phyloP scores from a whole-genome alignment of 176 grass and related monocot genomes.

The Olyra latifolia region DNA sequence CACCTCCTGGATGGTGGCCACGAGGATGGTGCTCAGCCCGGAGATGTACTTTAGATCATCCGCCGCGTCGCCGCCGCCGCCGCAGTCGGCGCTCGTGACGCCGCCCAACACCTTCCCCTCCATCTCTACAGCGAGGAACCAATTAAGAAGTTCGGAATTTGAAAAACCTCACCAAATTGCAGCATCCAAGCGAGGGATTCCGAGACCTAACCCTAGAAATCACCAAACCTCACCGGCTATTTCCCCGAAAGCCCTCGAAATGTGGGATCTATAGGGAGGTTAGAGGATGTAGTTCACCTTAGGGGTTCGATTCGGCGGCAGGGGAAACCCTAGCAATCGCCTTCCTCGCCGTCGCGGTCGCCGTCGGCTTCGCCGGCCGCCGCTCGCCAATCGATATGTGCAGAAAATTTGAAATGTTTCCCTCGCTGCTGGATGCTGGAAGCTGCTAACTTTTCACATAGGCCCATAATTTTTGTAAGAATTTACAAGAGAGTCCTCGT shows the following conservation, averaged over 20 bases:
- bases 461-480: background rate
- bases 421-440: conserved; percentile 35
- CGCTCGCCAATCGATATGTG: conserved; percentile 11
- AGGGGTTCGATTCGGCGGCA: background rate
- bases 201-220: conserved; percentile 33
- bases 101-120: conserved; percentile 13
- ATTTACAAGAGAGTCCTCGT: background rate
- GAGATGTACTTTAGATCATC: conserved; percentile 72
- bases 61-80: conserved; percentile 3
- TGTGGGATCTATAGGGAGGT: background rate
- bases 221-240: background rate
- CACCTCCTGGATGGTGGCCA: conserved; percentile 87
- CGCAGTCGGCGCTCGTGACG: background rate
- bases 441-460: background rate
- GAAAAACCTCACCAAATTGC: background rate
- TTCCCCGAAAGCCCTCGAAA: background rate
- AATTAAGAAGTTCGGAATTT: background rate
- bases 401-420: conserved; percentile 26
- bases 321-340: background rate
- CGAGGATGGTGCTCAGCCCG: conserved; percentile 82
- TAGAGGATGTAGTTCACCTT: background rate
- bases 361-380: conserved; percentile 13
- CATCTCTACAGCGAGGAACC: conserved; percentile 7
- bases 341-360: conserved; percentile 13
- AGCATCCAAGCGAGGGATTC: background rate